Evolutionary conservation across 768 basidiomycete genomes (phyloP), one percentile per base, ranked within the genome.

Genomic region (Mycena chlorophos): DNA sequence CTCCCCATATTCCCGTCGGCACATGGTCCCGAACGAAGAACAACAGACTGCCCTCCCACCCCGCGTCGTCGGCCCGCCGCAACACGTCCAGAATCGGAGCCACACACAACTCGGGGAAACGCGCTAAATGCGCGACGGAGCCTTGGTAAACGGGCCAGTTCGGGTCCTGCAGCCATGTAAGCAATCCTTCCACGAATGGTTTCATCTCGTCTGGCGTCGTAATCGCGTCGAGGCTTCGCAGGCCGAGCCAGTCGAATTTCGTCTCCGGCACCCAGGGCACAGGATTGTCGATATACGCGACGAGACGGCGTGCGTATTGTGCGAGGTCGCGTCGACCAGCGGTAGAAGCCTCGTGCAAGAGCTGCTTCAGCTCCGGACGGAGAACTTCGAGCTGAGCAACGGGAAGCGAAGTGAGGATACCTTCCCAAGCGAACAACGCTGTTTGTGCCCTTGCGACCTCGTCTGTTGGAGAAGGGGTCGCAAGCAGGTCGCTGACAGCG

Each of bases 51-150:
- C 2, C 5, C 13, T 30, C 27, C 56, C 56, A 58, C 22, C 26
- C 27, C 3, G 34, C 52, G 17, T 58, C 52, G n/a, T 58, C 38
- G 25, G 51, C 48, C 10, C 20, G 22, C 30, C 48, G 20, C 34
- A 58, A 30, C 16, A 49, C 48, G 22, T 31, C 39, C 6, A 51
- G 56, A 8, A 58, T 53, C 14, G 56, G 56, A 3, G 52, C 56
- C 1, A 54, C 2, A 2, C 38, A 25, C 12, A 58, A 1, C 30
- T 49, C 52, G 1, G 56, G 56, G 13, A 58, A 58, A 14, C 56
- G 56, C 2, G 28, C 48, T 6, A 58, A 52, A 13, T 58, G 56
- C 13, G 1, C 27, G 38, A 22, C 27, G 48, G 46, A 52, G 14
- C 39, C 52, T 1, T 12, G 1, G 3, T 2, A n/a, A 0, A 47